Conservation (phyloP, 495 filamentous ascomycete species). For the Penicillium pancosmium region DNA sequence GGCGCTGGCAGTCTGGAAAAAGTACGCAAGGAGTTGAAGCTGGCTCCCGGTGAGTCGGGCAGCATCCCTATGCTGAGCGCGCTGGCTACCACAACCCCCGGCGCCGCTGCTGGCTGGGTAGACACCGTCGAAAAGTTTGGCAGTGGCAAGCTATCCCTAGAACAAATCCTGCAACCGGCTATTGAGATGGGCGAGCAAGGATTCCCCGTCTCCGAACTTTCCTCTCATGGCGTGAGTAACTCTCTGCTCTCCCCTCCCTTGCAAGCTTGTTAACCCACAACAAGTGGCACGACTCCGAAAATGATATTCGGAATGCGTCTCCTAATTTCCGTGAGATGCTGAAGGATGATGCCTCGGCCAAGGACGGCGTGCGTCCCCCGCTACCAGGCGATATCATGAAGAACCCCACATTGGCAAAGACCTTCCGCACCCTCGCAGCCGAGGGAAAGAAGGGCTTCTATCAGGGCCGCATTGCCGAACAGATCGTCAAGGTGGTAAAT, state of each 20-base stretch:
- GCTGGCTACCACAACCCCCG: slow-evolving; percentile 83
- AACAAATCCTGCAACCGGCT: slow-evolving; percentile 79
- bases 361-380: slow-evolving; percentile 70
- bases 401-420: slow-evolving; percentile 78
- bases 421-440: slow-evolving; percentile 76
- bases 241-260: background rate
- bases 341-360: slow-evolving; percentile 66
- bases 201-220: slow-evolving; percentile 83
- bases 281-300: slow-evolving; percentile 70
- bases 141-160: slow-evolving; percentile 77
- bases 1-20: slow-evolving; percentile 67
- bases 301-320: slow-evolving; percentile 65
- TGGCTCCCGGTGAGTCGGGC: slow-evolving; percentile 61
- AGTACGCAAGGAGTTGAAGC: slow-evolving; percentile 68
- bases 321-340: slow-evolving; percentile 86
- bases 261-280: slow-evolving; percentile 1
- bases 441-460: slow-evolving; percentile 93
- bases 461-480: slow-evolving; percentile 76
- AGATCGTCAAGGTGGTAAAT: slow-evolving; percentile 74
- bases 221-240: slow-evolving; percentile 67
- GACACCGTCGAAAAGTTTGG: slow-evolving; percentile 92
- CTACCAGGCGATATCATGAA: slow-evolving; percentile 85
- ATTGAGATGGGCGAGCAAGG: slow-evolving; percentile 88
- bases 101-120: slow-evolving; percentile 92
- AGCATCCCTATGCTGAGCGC: slow-evolving; percentile 75